Base-by-base conservation (phyloP, 192 early-diverging fungal species). In the Obelidium mucronatum region DNA sequence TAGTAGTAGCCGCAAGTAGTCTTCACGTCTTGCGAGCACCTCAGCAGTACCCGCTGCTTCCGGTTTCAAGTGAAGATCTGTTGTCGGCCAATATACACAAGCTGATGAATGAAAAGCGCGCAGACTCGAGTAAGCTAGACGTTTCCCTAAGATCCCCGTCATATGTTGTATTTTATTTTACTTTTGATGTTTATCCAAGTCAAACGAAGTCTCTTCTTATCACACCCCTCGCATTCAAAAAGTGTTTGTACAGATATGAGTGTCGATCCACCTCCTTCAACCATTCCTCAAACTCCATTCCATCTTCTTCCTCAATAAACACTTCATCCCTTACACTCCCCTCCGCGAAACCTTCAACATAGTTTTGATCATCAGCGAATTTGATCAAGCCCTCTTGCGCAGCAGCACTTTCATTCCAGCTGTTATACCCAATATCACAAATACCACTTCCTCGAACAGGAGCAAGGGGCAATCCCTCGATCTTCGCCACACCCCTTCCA, bases 161-260 rank as follows among this genome's bases (percentile, higher is more conserved):
- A n/a, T n/a, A n/a, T n/a, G n/a, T n/a, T n/a, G n/a, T 44, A 11
- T 44, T 44, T 44, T 11, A 11, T 44, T 48, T 48, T 48, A 0
- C 44, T 48, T 48, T 48, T 0, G 0, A 0, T 15, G 11, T 48
- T 15, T 48, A 15, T 48, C 44, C 19, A 15, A 48, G 8, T 58
- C n/a, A n/a, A n/a, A n/a, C n/a, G n/a, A n/a, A n/a, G n/a, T n/a
- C n/a, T n/a, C 26, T 58, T 5, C 0, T 0, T 51, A 85, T 76
- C 3, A 85, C 76, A 61, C 83, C 83, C 1, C 83, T 69, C 60
- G 76, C 52, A 77, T 85, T 85, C 28, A 85, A 77, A 76, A 64
- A 85, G 58, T 78, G 80, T 19, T 75, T 75, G 73, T 85, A 85
- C 60, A 85, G 68, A 75, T 80, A 82, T 17, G 83, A 77, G 68